Evolutionary conservation across 1,139 yeast species (phyloP), one percentile per base, ranked within the genome.

Genomic region (Spathaspora sp.): DNA sequence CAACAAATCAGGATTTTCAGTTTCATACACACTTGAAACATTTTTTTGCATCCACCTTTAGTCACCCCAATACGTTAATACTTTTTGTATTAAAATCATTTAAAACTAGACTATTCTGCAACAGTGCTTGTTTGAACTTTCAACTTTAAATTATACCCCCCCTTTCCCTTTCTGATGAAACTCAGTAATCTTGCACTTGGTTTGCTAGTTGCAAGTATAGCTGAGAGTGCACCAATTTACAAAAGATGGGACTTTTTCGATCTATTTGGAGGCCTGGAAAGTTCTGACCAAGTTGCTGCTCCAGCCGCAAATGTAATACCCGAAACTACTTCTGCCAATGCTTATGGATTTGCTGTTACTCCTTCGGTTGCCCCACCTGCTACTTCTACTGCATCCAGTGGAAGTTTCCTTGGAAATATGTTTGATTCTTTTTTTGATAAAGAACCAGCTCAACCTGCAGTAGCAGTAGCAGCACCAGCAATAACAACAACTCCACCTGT

Each of bases 221-320:
- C 36, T 6, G 10, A 31, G 10, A 9, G 36, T 31, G 18, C 18
- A 8, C 47, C 25, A 27, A 45, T 11, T 18, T 47, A 11, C 16
- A 37, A 13, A 41, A 47, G 15, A 24, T 39, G 15, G 48, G 49
- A 17, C 43, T 47, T 13, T 43, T 46, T 24, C 15, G 43, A 24
- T 18, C 11, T 16, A 5, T 41, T 15, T 36, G 43, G 7, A 20
- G 25, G 43, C 47, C 29, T 13, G 27, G 8, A 8, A 15, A 7
- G 18, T 7, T 7, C 36, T 15, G 13, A 9, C n/a, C n/a, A n/a
- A 11, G 46, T 48, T 20, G 41, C 51, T 25, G 39, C 60, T 11
- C 43, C 65, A 17, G 52, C 64, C 41, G 60, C 72, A 34, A 52
- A 59, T 7, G 51, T 47, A 33, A 50, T 45, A 46, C 47, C 52